phyloP scores from a whole-genome alignment of 305 asterid species.

The Stenogyne calaminthoides region DNA sequence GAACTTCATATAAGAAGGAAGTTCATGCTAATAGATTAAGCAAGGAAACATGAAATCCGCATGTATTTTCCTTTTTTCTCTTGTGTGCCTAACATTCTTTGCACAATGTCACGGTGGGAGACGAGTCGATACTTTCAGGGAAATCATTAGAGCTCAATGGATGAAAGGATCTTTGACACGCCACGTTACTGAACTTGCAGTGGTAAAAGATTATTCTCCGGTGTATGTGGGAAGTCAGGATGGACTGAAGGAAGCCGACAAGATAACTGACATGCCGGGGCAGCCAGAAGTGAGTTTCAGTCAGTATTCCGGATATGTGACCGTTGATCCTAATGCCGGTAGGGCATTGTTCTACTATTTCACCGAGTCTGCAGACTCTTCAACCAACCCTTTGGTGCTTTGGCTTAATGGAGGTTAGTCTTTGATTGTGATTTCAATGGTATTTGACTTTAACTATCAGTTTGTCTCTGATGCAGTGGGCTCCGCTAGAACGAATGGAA shows the following conservation, averaged over 20 bases:
- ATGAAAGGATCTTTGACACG: background rate
- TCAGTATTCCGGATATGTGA: slow-evolving; percentile 61
- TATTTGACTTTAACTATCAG: background rate
- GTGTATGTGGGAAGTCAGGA: slow-evolving; percentile 41
- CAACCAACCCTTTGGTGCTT: slow-evolving; percentile 55
- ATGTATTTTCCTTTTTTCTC: background rate
- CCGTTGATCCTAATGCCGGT: slow-evolving; percentile 54
- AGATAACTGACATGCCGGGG: slow-evolving; percentile 47
- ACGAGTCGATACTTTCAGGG: slow-evolving; percentile 26
- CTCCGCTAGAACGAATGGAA: background rate
- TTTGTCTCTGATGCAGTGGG: background rate
- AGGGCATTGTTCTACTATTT: slow-evolving; percentile 64
- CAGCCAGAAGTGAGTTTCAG: slow-evolving; percentile 53
- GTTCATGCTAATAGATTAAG: background rate
- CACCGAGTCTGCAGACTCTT: slow-evolving; percentile 43
- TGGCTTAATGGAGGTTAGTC: slow-evolving; percentile 74
- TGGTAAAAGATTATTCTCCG: slow-evolving; percentile 24
- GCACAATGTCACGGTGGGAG: slow-evolving; percentile 36
- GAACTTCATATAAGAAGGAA: background rate
- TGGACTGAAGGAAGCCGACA: slow-evolving; percentile 46
- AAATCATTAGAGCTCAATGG: slow-evolving; percentile 20
- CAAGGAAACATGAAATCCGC: background rate
- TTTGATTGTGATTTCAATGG: background rate
- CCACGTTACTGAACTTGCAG: background rate
- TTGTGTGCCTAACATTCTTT: slow-evolving; percentile 20